These are phyloP conservation scores for Hymenoscyphus scutula DNA, from an alignment of 2,329 filamentous ascomycete genomes.

Conservation along the genomic window DNA sequence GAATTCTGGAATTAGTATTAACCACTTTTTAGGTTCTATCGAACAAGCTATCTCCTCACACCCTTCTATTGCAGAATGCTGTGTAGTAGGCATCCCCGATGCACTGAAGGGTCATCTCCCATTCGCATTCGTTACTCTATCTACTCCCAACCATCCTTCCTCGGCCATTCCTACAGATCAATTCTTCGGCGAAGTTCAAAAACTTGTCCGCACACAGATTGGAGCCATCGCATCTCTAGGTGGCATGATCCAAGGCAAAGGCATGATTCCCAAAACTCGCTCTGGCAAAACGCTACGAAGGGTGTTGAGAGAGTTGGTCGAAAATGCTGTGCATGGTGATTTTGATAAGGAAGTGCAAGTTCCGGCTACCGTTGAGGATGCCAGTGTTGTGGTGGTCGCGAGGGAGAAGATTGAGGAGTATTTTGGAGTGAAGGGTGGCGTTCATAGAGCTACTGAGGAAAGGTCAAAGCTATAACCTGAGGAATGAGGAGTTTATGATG, in stretches of 20 bases:
- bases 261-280: slow-evolving; percentile 88
- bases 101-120: slow-evolving; percentile 85
- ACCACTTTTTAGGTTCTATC: slow-evolving; percentile 61
- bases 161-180: slow-evolving; percentile 49
- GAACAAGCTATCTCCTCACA: slow-evolving; percentile 88
- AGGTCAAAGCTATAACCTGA: slow-evolving; percentile 48
- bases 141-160: slow-evolving; percentile 48
- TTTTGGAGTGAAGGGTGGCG: slow-evolving; percentile 51
- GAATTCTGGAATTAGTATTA: slow-evolving; percentile 5
- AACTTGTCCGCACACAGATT: slow-evolving; percentile 73
- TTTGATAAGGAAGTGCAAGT: slow-evolving; percentile 70
- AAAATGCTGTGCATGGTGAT: slow-evolving; percentile 74
- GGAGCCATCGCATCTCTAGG: slow-evolving; percentile 83
- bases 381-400: slow-evolving; percentile 70
- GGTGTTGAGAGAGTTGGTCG: slow-evolving; percentile 77
- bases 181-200: slow-evolving; percentile 63
- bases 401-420: slow-evolving; percentile 71
- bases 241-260: slow-evolving; percentile 78
- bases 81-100: slow-evolving; percentile 84
- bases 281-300: slow-evolving; percentile 88
- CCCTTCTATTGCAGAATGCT: slow-evolving; percentile 75
- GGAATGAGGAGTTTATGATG: not conserved
- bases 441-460: slow-evolving; percentile 31
- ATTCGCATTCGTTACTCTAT: slow-evolving; percentile 79
- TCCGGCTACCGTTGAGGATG: slow-evolving; percentile 84